Evolutionary conservation across 2,329 filamentous ascomycete species (phyloP).

Genomic region (Penicillium sumatraense): DNA sequence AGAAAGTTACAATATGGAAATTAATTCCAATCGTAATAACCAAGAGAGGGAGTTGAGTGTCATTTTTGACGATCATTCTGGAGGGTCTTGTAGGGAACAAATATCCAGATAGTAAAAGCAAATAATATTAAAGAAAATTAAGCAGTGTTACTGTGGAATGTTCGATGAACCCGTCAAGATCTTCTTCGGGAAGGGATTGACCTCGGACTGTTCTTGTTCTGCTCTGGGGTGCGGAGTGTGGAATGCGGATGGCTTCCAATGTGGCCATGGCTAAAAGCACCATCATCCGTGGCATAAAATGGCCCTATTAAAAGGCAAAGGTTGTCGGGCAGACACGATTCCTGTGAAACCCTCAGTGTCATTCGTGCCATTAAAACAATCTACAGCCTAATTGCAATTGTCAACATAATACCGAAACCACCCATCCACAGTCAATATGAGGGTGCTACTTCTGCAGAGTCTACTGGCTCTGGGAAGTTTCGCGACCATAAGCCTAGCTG

Average conservation of each 20-base stretch:
- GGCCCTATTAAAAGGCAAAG: background rate
- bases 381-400: background rate
- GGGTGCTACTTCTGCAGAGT: background rate
- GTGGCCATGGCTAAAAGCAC: background rate
- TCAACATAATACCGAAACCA: background rate
- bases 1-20: too few relatives aligned
- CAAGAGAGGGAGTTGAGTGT: too few relatives aligned
- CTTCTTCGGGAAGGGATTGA: background rate
- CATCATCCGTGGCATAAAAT: background rate
- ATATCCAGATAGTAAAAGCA: too few relatives aligned
- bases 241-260: background rate
- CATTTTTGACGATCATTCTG: too few relatives aligned
- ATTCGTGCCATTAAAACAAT: background rate
- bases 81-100: too few relatives aligned
- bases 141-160: too few relatives aligned
- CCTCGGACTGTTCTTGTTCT: background rate
- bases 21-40: too few relatives aligned
- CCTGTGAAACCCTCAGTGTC: background rate
- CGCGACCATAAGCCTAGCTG: background rate
- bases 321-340: too few relatives aligned
- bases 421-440: background rate
- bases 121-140: too few relatives aligned
- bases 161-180: too few relatives aligned
- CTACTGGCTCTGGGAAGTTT: background rate
- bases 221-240: background rate